Percentiles rank a stretch among this genome's conserved stretches.
Conservation (phyloP, 345 rosid genomes). For the thale cress (Arabidopsis thaliana) region TAIR10.1 NC_003070.9:2001-2500, state of each 20-base stretch:
- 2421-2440: background rate
- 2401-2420: background rate
- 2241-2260: background rate
- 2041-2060: background rate
- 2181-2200: background rate
- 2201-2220: background rate
- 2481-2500: background rate
- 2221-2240: background rate
- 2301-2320: background rate
- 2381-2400: background rate
- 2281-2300: background rate
- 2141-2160: background rate
- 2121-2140: conserved; percentile 10
- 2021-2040: background rate
- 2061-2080: background rate
- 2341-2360: background rate
- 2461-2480: background rate
- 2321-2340: background rate
- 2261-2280: background rate
- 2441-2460: background rate
- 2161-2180: conserved; percentile 3
- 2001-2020: background rate
- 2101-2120: conserved; percentile 11
- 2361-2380: background rate
- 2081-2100: background rate